Conservation (phyloP, 1,139 yeast genomes). For the Kodamaea sp. region DNA sequence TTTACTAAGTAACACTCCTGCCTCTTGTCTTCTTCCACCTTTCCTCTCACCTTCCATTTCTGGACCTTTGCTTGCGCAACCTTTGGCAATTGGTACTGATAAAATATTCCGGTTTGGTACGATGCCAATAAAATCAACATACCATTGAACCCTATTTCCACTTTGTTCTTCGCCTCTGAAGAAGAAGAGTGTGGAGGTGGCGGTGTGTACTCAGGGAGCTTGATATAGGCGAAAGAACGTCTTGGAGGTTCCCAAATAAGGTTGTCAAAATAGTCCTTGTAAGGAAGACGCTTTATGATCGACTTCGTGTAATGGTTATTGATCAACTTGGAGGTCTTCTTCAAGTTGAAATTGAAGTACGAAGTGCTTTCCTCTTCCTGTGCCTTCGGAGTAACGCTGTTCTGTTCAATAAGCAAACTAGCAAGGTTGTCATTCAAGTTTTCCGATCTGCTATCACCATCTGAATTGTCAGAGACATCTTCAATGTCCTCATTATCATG, state of each 20-base stretch:
- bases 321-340: constrained; percentile 22
- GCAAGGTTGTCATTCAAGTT: constrained; percentile 48
- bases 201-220: constrained; percentile 35
- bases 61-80: constrained; percentile 3
- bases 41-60: constrained; percentile 7
- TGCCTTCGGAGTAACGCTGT: constrained; percentile 17
- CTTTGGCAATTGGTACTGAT: constrained; percentile 41
- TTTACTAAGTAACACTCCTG: constrained; percentile 34
- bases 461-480: constrained; percentile 8
- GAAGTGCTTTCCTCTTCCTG: constrained; percentile 14
- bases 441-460: constrained; percentile 23
- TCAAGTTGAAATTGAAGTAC: constrained; percentile 22
- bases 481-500: constrained; percentile 10
- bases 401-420: constrained; percentile 35
- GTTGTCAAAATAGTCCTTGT: constrained; percentile 44
- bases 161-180: constrained; percentile 14
- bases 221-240: constrained; percentile 46
- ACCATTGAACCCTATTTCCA: constrained; percentile 44
- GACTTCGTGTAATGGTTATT: constrained; percentile 42
- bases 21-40: constrained; percentile 23
- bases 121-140: constrained; percentile 39
- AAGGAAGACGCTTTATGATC: constrained; percentile 43
- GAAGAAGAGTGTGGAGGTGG: constrained; percentile 13
- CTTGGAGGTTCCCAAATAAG: constrained; percentile 48
- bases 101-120: constrained; percentile 40